Evolutionary conservation across 2,329 filamentous ascomycete species (phyloP).

Genomic region (Fusarium equiseti): DNA sequence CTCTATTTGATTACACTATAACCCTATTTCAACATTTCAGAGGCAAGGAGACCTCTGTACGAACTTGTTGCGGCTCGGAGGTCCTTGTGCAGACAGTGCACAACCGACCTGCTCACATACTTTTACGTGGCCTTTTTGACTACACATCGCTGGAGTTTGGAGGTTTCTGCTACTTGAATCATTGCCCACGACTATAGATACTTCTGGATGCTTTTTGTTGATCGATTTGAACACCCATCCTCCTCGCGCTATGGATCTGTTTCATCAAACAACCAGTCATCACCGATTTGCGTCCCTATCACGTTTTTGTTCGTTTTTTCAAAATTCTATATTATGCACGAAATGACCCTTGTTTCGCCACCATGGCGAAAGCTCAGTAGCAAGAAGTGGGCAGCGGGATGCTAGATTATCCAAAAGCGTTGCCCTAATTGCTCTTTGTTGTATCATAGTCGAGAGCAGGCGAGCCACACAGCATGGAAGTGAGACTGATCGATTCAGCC

Average conservation of each 20-base stretch:
- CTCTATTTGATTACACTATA: slow-evolving; percentile 36
- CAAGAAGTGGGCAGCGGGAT: slow-evolving; percentile 6
- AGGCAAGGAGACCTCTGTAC: slow-evolving; percentile 33
- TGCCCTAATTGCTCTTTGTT: slow-evolving; percentile 35
- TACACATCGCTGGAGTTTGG: slow-evolving; percentile 42
- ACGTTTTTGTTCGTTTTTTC: slow-evolving; percentile 2
- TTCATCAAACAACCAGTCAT: slow-evolving; percentile 1
- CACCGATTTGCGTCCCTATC: slow-evolving; percentile 9
- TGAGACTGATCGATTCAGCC: slow-evolving; percentile 1
- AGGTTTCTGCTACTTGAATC: slow-evolving; percentile 41
- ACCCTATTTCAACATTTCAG: slow-evolving; percentile 26
- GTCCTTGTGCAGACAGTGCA: slow-evolving; percentile 1
- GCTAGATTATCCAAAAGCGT: background rate
- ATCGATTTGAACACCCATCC: slow-evolving; percentile 5
- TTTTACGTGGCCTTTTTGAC: slow-evolving; percentile 27
- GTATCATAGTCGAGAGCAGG: slow-evolving; percentile 32
- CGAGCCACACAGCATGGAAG: background rate
- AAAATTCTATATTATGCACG: slow-evolving; percentile 35
- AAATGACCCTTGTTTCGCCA: slow-evolving; percentile 6
- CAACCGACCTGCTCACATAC: slow-evolving; percentile 1
- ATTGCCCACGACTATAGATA: slow-evolving; percentile 46
- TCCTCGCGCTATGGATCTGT: background rate
- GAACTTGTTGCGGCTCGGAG: slow-evolving; percentile 22
- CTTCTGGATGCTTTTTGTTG: slow-evolving; percentile 36
- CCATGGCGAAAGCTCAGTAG: slow-evolving; percentile 3